Evolutionary conservation across 108 stramenopile genomes (phyloP).

Genomic region (Tribonema minus): DNA sequence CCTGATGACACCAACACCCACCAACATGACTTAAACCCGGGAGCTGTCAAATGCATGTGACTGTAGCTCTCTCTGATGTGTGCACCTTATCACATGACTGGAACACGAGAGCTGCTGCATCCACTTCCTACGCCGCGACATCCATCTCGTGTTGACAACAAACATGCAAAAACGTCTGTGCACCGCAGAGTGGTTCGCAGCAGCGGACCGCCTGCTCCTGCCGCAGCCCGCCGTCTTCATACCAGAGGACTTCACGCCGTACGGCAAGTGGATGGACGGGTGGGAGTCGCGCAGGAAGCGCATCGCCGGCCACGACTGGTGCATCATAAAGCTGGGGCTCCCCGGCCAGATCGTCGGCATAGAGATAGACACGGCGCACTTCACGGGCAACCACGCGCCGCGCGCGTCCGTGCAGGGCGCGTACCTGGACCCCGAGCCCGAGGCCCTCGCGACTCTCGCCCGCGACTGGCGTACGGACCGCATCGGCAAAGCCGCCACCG

Average conservation of each 20-base stretch:
- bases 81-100: background rate
- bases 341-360: slow-evolving; percentile 52
- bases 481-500: slow-evolving; percentile 64
- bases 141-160: background rate
- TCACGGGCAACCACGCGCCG: slow-evolving; percentile 86
- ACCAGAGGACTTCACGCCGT: slow-evolving; percentile 71
- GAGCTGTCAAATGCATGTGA: background rate
- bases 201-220: slow-evolving; percentile 69
- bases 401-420: slow-evolving; percentile 65
- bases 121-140: no score
- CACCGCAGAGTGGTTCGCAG: slow-evolving; percentile 86
- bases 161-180: background rate
- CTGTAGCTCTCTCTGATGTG: background rate
- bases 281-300: slow-evolving; percentile 78
- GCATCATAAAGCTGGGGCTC: slow-evolving; percentile 65
- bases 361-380: slow-evolving; percentile 79
- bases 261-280: slow-evolving; percentile 90
- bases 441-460: slow-evolving; percentile 60
- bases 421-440: slow-evolving; percentile 36
- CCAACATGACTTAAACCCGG: background rate
- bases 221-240: slow-evolving; percentile 67
- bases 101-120: background rate
- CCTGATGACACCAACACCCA: background rate
- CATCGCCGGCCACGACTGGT: slow-evolving; percentile 82
- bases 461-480: slow-evolving; percentile 59